Percentiles rank a stretch among this genome's conserved stretches.
phyloP scores from a whole-genome alignment of 257 asterid species.

The Solanum chaucha region DNA sequence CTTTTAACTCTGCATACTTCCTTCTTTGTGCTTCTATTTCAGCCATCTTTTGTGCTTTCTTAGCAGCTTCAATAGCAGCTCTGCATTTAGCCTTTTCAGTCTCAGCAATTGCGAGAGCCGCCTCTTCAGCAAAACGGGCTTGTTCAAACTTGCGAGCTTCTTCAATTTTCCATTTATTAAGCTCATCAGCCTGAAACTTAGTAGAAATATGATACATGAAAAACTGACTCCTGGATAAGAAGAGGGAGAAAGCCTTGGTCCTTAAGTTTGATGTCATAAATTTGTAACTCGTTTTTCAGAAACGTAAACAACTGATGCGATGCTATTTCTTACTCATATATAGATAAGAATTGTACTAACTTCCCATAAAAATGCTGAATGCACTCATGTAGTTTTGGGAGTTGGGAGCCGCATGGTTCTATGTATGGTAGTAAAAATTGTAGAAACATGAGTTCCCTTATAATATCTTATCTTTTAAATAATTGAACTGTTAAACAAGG shows the following conservation, averaged over 20 bases:
- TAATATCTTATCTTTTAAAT: neutral
- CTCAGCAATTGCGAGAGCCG: constrained; percentile 41
- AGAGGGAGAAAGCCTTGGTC: neutral
- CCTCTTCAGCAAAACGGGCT: constrained; percentile 42
- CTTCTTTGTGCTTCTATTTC: constrained; percentile 61
- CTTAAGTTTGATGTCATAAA: neutral
- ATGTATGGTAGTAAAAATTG: neutral
- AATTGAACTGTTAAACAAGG: neutral
- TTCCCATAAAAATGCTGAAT: neutral
- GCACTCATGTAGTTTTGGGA: neutral
- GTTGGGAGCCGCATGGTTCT: neutral
- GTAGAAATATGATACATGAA: neutral
- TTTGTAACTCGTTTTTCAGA: neutral
- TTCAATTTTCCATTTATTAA: constrained; percentile 30
- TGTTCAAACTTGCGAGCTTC: constrained; percentile 38
- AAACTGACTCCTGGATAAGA: neutral
- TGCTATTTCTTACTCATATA: neutral
- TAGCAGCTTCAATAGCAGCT: constrained; percentile 71
- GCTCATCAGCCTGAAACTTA: constrained; percentile 35
- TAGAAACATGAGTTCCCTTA: neutral
- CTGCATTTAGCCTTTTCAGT: constrained; percentile 63
- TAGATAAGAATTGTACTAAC: neutral
- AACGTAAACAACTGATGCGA: neutral
- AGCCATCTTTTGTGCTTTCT: constrained; percentile 61
- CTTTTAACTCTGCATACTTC: constrained; percentile 49